These are phyloP conservation scores for Trametes polyzona DNA, from an alignment of 1,284 basidiomycete species.

Conservation along the genomic window DNA sequence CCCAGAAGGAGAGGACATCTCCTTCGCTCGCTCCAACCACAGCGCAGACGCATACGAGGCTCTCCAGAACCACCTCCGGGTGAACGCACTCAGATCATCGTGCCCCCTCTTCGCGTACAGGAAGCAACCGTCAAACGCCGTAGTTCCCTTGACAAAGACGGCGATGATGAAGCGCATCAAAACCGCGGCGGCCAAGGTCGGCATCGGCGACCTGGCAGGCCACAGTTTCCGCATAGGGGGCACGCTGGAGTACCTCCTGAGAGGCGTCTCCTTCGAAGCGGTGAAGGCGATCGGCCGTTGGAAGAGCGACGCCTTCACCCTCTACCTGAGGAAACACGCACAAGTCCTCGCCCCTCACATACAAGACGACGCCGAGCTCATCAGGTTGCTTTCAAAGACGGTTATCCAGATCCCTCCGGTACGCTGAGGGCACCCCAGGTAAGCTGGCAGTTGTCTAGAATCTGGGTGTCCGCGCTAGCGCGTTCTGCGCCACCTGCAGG, in stretches of 20 bases:
- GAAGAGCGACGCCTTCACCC: constrained; percentile 37
- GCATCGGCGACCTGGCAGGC: constrained; percentile 23
- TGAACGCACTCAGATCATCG: not conserved
- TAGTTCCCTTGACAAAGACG: not conserved
- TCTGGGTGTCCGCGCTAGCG: not conserved
- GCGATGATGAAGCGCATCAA: not conserved
- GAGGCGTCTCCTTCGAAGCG: constrained; percentile 39
- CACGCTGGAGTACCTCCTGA: constrained; percentile 42
- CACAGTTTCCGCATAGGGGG: constrained; percentile 45
- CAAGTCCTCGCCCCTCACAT: constrained; percentile 22
- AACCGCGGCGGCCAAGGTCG: not conserved
- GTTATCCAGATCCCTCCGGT: constrained; percentile 13
- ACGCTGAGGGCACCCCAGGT: not conserved
- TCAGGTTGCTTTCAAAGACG: constrained; percentile 15
- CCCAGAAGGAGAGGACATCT: not conserved
- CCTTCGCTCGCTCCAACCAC: constrained; percentile 35
- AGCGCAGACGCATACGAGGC: not conserved
- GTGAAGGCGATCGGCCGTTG: constrained; percentile 40
- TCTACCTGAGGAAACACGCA: constrained; percentile 23
- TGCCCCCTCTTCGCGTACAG: not conserved
- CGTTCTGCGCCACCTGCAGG: too few species aligned
- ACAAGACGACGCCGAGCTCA: constrained; percentile 21
- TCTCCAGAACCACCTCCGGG: not conserved
- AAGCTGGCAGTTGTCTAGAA: not conserved
- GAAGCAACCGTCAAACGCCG: not conserved